Evolutionary conservation across 495 filamentous ascomycete genomes (phyloP), one percentile per base, ranked within the genome.

Genomic region (Xylaria cubensis): DNA sequence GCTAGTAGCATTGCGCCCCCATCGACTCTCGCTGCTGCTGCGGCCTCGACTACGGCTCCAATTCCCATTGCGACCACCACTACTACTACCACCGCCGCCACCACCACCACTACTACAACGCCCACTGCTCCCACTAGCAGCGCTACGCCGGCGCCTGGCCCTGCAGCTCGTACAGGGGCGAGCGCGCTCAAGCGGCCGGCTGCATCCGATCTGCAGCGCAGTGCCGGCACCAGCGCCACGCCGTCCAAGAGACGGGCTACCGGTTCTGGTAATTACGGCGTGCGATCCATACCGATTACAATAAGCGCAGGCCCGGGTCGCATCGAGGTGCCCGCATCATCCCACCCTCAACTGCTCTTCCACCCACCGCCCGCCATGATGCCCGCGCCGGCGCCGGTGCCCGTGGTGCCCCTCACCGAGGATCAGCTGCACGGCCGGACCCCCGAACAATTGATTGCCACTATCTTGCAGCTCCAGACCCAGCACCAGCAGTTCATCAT

Each of bases 191-290:
- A 79, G 72, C 77, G 77, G 78, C 75, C 77, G 64, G 77, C 77
- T 73, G 75, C 77, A 77, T 74, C 77, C 74, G 77, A 79, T 74
- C 77, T 79, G 76, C 77, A 79, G 74, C 77, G 74, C 73, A 79
- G 62, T 79, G 72, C 77, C 76, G 77, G 77, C 71, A 63, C 73
- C 74, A 79, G 76, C 76, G 77, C 74, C 74, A 78, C 76, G 72
- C 74, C 77, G 73, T 78, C 77, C 64, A 79, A 79, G 71, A 72
- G 76, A 69, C 77, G 77, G 74, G 77, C 77, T 74, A 76, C 76
- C 70, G 75, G 74, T 71, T 76, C 74, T 64, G 72, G 69, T 69
- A 70, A 65, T 55, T 42, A 48, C 53, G 75, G 72, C 53, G 44
- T 72, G 59, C 75, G 75, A 70, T 74, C 74, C 55, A 68, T 75